These are phyloP conservation scores for Trametes punicea DNA, from an alignment of 768 basidiomycete genomes.

Conservation along the genomic window DNA sequence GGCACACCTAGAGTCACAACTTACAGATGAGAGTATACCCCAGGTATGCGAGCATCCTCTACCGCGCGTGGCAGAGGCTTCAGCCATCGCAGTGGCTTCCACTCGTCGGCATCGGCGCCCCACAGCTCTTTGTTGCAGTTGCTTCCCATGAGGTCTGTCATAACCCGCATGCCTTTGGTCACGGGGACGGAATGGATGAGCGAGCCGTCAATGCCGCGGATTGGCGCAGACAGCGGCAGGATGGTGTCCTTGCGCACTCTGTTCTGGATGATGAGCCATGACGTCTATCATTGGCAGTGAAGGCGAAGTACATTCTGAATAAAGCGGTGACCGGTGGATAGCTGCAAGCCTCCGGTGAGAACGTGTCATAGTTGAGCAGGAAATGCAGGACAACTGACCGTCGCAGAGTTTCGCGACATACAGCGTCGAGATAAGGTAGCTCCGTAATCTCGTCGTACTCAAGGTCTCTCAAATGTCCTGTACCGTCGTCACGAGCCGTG, in stretches of 20 bases:
- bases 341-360: background rate
- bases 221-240: conserved; percentile 49
- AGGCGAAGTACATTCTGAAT: background rate
- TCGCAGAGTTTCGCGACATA: conserved; percentile 60
- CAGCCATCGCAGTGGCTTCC: conserved; percentile 39
- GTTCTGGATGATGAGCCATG: background rate
- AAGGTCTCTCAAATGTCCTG: conserved; percentile 29
- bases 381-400: background rate
- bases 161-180: conserved; percentile 43
- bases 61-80: conserved; percentile 1
- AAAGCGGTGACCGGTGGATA: background rate
- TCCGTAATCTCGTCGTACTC: conserved; percentile 21
- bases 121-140: conserved; percentile 49
- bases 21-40: conserved; percentile 16
- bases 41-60: conserved; percentile 10
- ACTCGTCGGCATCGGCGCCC: conserved; percentile 35
- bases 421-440: conserved; percentile 63
- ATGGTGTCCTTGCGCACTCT: conserved; percentile 40
- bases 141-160: conserved; percentile 40
- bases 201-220: conserved; percentile 39
- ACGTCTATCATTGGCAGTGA: too few relatives aligned
- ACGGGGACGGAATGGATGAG: conserved; percentile 39
- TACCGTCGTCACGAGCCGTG: conserved; percentile 21
- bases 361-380: background rate
- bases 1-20: background rate